These are phyloP conservation scores for Hansenula sp. DNA, from an alignment of 1,139 yeast genomes.

Conservation along the genomic window DNA sequence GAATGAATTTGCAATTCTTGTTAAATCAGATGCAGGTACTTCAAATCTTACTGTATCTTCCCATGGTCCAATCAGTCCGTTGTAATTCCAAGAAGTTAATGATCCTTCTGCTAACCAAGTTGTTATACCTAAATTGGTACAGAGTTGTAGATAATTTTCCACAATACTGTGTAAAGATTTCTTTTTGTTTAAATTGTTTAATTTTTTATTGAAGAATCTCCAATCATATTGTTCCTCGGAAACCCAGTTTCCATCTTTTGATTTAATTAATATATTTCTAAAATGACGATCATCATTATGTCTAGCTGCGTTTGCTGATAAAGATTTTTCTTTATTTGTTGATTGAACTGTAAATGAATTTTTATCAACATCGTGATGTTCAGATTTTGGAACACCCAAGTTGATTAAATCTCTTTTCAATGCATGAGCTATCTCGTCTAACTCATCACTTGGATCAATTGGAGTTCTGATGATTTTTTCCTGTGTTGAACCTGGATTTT, in stretches of 20 bases:
- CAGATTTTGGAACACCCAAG: conserved; percentile 15
- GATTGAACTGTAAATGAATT: conserved; percentile 21
- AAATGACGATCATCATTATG: conserved; percentile 25
- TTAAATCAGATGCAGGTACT: conserved; percentile 39
- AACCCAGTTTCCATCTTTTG: conserved; percentile 24
- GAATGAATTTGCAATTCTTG: conserved; percentile 36
- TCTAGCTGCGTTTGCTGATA: conserved; percentile 26
- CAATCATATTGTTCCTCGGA: conserved; percentile 35
- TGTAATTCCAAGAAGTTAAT: conserved; percentile 50
- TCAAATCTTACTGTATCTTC: conserved; percentile 50
- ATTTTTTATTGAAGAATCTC: conserved; percentile 35
- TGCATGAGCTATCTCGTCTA: conserved; percentile 20
- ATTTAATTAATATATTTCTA: conserved; percentile 24
- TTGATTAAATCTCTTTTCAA: conserved; percentile 25
- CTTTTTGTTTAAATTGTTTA: conserved; percentile 33
- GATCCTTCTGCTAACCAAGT: conserved; percentile 54
- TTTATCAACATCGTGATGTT: conserved; percentile 15
- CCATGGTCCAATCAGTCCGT: conserved; percentile 52
- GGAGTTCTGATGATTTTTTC: conserved; percentile 26
- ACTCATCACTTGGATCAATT: conserved; percentile 22
- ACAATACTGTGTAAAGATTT: conserved; percentile 38
- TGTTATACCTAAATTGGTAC: conserved; percentile 36
- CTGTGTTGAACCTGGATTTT: conserved; percentile 14
- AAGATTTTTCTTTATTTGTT: conserved; percentile 21
- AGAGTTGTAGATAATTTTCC: conserved; percentile 44